These are phyloP conservation scores for Taxillus chinensis DNA, from an alignment of 164 flowering plant species.

Conservation along the genomic window DNA sequence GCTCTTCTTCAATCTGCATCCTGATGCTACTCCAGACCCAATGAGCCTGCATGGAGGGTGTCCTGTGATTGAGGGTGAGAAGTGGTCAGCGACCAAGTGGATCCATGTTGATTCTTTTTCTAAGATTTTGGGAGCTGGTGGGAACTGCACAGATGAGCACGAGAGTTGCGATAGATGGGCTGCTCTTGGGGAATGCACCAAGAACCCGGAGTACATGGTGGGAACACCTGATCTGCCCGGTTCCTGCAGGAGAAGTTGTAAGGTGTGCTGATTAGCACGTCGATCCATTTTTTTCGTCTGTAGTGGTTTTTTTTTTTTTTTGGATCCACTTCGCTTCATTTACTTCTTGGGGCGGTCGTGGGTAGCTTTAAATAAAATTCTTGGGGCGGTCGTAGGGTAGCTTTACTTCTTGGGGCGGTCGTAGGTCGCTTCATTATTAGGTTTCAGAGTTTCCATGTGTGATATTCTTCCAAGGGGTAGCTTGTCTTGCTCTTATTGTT, in stretches of 20 bases:
- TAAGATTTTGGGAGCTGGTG: slow-evolving; percentile 34
- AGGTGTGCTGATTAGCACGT: slow-evolving; percentile 46
- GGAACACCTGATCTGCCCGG: slow-evolving; percentile 77
- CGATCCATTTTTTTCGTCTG: background rate
- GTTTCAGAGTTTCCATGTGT: too few relatives aligned
- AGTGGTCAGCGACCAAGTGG: slow-evolving; percentile 99
- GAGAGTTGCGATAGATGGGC: slow-evolving; percentile 80
- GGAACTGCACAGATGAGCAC: slow-evolving; percentile 51
- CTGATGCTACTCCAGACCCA: slow-evolving; percentile 58
- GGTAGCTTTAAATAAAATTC: too few relatives aligned
- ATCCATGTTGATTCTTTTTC: slow-evolving; percentile 82
- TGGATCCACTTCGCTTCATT: background rate
- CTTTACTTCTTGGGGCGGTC: too few relatives aligned
- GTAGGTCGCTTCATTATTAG: too few relatives aligned
- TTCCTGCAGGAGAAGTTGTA: slow-evolving; percentile 77
- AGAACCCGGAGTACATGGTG: slow-evolving; percentile 84
- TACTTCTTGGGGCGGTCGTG: too few relatives aligned
- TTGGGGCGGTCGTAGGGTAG: too few relatives aligned
- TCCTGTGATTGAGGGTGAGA: slow-evolving; percentile 93
- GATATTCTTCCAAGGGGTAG: too few relatives aligned
- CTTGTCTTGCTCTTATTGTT: too few relatives aligned
- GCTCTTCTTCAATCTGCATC: slow-evolving; percentile 81
- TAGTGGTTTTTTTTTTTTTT: too few relatives aligned
- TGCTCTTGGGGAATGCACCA: slow-evolving; percentile 80
- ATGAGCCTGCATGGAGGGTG: slow-evolving; percentile 87